phyloP scores from a whole-genome alignment of 345 rosid genomes.

The Hypericum androsaemum region DNA sequence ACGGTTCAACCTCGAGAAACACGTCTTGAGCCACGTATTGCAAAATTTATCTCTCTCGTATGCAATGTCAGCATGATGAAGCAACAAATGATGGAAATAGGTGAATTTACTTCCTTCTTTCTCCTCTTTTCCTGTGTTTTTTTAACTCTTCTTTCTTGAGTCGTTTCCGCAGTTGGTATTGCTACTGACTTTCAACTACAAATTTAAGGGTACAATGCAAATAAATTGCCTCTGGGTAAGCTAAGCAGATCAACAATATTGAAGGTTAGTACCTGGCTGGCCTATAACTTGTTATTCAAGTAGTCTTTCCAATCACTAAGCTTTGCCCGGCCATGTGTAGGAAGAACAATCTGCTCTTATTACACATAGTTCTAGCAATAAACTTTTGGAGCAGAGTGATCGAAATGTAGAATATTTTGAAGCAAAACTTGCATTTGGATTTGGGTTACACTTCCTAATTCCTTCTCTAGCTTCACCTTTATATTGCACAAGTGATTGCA shows the following conservation, averaged over 20 bases:
- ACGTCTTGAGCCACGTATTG: constrained; percentile 56
- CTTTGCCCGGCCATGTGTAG: no score
- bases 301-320: no score
- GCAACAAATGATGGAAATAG: constrained; percentile 92
- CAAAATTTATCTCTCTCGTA: constrained; percentile 71
- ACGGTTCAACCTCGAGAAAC: constrained; percentile 50
- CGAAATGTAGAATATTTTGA: no score
- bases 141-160: neutral
- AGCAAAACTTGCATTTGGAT: no score
- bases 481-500: no score
- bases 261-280: constrained; percentile 26
- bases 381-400: no score
- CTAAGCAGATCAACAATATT: constrained; percentile 69
- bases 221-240: constrained; percentile 88
- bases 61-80: constrained; percentile 87
- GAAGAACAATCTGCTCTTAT: no score
- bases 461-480: no score
- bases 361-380: no score
- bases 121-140: neutral
- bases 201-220: constrained; percentile 65
- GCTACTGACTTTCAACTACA: neutral
- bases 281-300: neutral
- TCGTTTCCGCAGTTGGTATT: neutral
- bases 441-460: no score
- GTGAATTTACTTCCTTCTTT: constrained; percentile 23